Percentiles rank a stretch among this genome's conserved stretches.
These are phyloP conservation scores for Talaromyces rugulosus DNA, from an alignment of 2,329 filamentous ascomycete genomes.

Conservation along the genomic window DNA sequence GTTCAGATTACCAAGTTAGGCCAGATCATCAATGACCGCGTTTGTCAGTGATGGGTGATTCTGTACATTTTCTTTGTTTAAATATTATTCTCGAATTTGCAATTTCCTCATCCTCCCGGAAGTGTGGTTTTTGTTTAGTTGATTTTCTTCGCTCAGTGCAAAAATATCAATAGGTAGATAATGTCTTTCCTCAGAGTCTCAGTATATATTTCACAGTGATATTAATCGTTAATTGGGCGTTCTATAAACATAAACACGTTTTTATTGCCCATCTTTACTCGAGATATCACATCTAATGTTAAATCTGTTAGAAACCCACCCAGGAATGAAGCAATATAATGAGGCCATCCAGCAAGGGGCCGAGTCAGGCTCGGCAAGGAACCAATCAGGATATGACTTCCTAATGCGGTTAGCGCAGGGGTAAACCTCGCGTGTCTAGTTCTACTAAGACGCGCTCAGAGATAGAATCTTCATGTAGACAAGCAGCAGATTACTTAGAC, in stretches of 20 bases:
- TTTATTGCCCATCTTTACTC: too few relatives aligned
- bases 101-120: neutral
- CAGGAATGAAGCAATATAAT: too few relatives aligned
- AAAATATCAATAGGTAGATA: neutral
- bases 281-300: neutral
- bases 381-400: too few relatives aligned
- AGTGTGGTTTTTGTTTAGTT: neutral
- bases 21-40: neutral
- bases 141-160: neutral
- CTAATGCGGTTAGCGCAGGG: too few relatives aligned
- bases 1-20: neutral
- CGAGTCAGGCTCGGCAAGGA: too few relatives aligned
- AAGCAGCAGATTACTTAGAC: too few relatives aligned
- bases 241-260: too few relatives aligned
- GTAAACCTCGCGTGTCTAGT: too few relatives aligned
- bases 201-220: neutral
- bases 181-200: neutral
- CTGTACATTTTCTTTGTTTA: neutral
- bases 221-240: neutral
- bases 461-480: too few relatives aligned
- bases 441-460: too few relatives aligned
- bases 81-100: neutral
- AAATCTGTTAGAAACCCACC: too few relatives aligned
- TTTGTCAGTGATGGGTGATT: neutral
- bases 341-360: too few relatives aligned